These are phyloP conservation scores for Ganoderma meredithae DNA, from an alignment of 1,284 basidiomycete species.

Conservation along the genomic window DNA sequence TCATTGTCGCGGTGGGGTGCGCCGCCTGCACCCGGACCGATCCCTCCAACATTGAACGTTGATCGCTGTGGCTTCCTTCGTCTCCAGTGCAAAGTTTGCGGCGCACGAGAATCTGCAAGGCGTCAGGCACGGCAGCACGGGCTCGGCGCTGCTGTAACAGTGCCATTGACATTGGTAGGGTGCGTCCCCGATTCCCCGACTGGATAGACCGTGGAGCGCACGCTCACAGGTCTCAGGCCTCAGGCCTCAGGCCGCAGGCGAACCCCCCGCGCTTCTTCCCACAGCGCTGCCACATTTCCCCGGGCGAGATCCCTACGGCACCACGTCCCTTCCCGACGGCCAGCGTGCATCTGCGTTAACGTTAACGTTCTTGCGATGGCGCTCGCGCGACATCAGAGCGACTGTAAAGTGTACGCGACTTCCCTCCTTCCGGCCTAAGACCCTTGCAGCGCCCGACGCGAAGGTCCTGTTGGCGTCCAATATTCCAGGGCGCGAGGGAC, in stretches of 20 bases:
- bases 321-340: too few relatives aligned
- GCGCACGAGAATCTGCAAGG: not conserved
- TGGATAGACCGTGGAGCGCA: not conserved
- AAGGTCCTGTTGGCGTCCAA: not conserved
- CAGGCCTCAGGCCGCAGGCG: not conserved
- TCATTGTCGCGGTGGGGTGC: too few relatives aligned
- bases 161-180: not conserved
- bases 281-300: constrained; percentile 32
- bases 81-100: not conserved
- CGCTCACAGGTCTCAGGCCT: too few relatives aligned
- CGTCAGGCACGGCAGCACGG: not conserved
- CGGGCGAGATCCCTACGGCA: constrained; percentile 8
- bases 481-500: not conserved
- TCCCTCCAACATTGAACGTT: too few relatives aligned
- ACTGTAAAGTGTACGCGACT: not conserved
- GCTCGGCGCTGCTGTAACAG: not conserved
- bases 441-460: too few relatives aligned
- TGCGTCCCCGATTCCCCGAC: not conserved
- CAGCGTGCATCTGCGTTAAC: too few relatives aligned
- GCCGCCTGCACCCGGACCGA: not conserved
- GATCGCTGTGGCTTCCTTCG: too few relatives aligned
- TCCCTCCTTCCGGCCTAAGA: too few relatives aligned
- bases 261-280: constrained; percentile 15
- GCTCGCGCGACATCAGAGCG: not conserved
- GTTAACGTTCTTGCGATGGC: constrained; percentile 1